A percentile compares a stretch with the other conserved stretches of the same genome.
phyloP scores from a whole-genome alignment of 495 filamentous ascomycete species.

The Parathielavia appendiculata region DNA sequence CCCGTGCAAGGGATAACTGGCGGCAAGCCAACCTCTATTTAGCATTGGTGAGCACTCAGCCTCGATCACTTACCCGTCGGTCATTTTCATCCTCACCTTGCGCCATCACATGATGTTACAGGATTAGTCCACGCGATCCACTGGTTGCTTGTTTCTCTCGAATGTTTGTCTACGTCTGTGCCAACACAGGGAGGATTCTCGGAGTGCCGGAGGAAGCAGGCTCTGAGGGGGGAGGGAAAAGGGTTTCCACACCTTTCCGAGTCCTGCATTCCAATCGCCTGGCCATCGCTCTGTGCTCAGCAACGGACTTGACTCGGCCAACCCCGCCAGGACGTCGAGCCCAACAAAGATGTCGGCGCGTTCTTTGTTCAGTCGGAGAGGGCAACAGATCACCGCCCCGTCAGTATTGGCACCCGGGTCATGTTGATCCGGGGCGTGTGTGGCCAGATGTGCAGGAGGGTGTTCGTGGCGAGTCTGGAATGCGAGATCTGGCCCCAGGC shows the following conservation, averaged over 20 bases:
- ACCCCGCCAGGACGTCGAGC: neutral
- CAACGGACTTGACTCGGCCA: neutral
- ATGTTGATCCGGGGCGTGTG: neutral
- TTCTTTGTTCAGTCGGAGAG: constrained; percentile 13
- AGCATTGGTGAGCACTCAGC: constrained; percentile 7
- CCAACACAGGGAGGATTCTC: constrained; percentile 1
- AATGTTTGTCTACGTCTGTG: constrained; percentile 1
- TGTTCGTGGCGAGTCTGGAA: constrained; percentile 19
- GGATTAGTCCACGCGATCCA: constrained; percentile 4
- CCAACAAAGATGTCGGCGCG: constrained; percentile 8
- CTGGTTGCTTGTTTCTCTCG: neutral
- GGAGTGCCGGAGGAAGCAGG: constrained; percentile 5
- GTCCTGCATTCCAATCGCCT: constrained; percentile 3
- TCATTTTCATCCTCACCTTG: constrained; percentile 7
- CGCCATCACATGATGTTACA: constrained; percentile 4
- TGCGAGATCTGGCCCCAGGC: constrained; percentile 17
- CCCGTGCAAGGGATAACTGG: constrained; percentile 1
- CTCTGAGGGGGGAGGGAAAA: neutral
- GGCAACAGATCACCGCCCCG: neutral
- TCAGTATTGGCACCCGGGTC: neutral
- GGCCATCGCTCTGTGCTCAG: constrained; percentile 6
- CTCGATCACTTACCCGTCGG: neutral
- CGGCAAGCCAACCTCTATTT: neutral
- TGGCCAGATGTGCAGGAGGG: neutral
- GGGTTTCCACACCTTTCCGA: neutral